These are phyloP conservation scores for Petasospora fabianii DNA, from an alignment of 1,139 yeast species.

Conservation along the genomic window DNA sequence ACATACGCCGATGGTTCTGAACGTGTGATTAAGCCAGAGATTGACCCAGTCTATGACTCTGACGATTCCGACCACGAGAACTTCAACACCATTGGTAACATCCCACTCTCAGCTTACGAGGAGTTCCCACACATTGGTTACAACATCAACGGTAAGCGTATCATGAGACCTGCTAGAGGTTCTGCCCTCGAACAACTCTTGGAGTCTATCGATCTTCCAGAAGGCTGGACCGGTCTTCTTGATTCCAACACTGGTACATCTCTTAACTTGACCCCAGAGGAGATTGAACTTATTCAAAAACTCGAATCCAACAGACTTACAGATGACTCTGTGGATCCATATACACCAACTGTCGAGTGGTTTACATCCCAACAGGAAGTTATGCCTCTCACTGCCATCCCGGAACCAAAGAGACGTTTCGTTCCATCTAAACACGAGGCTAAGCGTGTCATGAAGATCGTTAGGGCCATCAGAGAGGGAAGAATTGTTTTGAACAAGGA, in stretches of 20 bases:
- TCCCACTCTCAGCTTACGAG: constrained; percentile 90
- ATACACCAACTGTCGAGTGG: constrained; percentile 95
- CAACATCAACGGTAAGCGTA: constrained; percentile 94
- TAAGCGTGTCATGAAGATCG: constrained; percentile 92
- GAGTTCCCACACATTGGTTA: constrained; percentile 98
- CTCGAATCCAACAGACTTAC: constrained; percentile 84
- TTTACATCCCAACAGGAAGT: constrained; percentile 79
- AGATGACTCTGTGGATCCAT: constrained; percentile 78
- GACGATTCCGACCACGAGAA: constrained; percentile 91
- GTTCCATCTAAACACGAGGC: constrained; percentile 97
- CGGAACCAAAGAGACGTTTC: constrained; percentile 96
- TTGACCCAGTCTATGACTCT: constrained; percentile 86
- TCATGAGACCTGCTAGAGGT: constrained; percentile 98
- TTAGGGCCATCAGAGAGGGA: constrained; percentile 94
- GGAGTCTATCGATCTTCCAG: constrained; percentile 89
- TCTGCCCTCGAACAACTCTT: constrained; percentile 87
- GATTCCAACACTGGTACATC: constrained; percentile 90
- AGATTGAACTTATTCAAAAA: constrained; percentile 81
- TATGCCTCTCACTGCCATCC: constrained; percentile 92
- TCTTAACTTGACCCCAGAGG: constrained; percentile 83
- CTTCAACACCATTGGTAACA: constrained; percentile 84
- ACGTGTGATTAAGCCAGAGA: constrained; percentile 79
- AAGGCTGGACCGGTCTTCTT: constrained; percentile 96
- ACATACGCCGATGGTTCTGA: constrained; percentile 77
- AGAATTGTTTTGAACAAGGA: constrained; percentile 70